Evolutionary conservation across 768 basidiomycete species (phyloP).

Genomic region (Calocera cornea): DNA sequence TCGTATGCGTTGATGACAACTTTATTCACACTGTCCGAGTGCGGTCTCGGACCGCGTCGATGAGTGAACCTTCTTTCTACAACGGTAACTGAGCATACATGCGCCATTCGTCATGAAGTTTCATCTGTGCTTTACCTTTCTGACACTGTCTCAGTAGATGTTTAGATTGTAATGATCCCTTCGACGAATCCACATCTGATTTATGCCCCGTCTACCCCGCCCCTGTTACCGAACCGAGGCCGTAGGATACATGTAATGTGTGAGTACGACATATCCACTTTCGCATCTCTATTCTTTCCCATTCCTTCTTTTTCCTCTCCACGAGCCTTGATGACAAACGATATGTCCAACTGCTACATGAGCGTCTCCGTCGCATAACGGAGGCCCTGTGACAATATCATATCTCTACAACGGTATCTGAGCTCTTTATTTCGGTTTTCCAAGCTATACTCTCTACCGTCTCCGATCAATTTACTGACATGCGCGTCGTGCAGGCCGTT

Average conservation of each 20-base stretch:
- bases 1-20: background rate
- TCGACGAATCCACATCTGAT: no score
- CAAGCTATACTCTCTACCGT: no score
- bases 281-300: background rate
- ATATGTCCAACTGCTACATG: conserved; percentile 5
- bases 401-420: conserved; percentile 6
- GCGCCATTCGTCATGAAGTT: background rate
- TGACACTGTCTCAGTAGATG: background rate
- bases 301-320: background rate
- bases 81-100: background rate
- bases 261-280: background rate
- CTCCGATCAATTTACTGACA: no score
- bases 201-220: no score
- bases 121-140: background rate
- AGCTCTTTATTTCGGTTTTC: background rate
- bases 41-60: background rate
- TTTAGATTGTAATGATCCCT: background rate
- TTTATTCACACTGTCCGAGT: conserved; percentile 4
- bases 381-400: background rate
- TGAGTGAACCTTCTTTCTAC: background rate
- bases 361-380: background rate
- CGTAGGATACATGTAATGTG: no score
- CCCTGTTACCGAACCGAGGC: no score
- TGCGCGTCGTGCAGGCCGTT: no score
- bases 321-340: background rate